Evolutionary conservation across 225 moss, liverwort and hornwort genomes (phyloP).

Genomic region (Polytrichum formosum): DNA sequence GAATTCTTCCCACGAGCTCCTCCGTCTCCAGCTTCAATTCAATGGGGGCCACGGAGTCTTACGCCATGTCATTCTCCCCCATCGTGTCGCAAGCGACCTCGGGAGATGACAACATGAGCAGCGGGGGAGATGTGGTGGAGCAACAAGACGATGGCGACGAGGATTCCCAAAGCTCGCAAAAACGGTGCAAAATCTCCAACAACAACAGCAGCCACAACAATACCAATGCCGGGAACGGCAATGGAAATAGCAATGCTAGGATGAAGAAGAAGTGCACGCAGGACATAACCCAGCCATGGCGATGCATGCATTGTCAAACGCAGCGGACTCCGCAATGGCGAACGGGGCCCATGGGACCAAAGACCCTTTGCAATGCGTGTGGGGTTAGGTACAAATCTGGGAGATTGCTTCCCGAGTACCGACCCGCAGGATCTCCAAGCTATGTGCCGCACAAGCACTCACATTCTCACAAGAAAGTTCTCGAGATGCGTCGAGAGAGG

Average conservation of each 20-base stretch:
- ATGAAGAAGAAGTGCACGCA: constrained; percentile 64
- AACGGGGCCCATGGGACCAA: constrained; percentile 96
- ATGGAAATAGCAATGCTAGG: constrained; percentile 24
- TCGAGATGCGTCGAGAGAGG: constrained; percentile 87
- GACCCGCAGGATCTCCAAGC: constrained; percentile 90
- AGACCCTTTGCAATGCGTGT: constrained; percentile 94
- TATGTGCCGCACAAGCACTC: constrained; percentile 91
- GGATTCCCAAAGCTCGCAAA: constrained; percentile 44
- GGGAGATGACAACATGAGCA: constrained; percentile 19
- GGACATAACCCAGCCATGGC: constrained; percentile 73
- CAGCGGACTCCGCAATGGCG: constrained; percentile 99
- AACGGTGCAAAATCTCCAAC: constrained; percentile 37
- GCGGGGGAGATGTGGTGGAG: constrained; percentile 36
- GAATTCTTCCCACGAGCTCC: constrained; percentile 47
- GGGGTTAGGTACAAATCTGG: constrained; percentile 97
- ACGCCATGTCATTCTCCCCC: constrained; percentile 44
- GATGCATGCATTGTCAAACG: constrained; percentile 88
- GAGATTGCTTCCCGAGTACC: constrained; percentile 86
- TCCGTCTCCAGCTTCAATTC: constrained; percentile 46
- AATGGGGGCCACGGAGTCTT: constrained; percentile 45
- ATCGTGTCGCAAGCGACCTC: constrained; percentile 28
- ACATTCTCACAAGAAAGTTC: constrained; percentile 95
- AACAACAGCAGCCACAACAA: constrained; percentile 41
- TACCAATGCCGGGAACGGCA: constrained; percentile 5
- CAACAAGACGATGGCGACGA: constrained; percentile 35